These are phyloP conservation scores for Wickerhamiella shivajii DNA, from an alignment of 805 yeast species.

Conservation along the genomic window DNA sequence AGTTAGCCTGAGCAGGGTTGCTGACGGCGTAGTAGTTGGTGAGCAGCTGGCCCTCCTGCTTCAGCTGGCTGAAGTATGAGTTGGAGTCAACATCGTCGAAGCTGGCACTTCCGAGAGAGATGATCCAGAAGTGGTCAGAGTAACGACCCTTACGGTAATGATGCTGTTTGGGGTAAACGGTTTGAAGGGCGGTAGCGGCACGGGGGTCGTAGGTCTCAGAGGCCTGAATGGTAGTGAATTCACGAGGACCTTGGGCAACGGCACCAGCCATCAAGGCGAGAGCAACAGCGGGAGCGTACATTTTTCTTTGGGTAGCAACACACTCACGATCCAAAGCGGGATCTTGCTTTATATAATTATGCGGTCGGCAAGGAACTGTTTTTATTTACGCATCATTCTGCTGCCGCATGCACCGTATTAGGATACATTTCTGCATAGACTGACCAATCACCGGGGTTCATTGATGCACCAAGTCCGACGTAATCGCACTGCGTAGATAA, in stretches of 20 bases:
- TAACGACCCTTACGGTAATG: constrained; percentile 20
- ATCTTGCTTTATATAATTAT: constrained; percentile 7
- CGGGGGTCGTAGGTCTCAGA: constrained; percentile 20
- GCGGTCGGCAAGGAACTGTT: constrained; percentile 10
- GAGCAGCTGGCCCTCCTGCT: constrained; percentile 32
- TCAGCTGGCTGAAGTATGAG: constrained; percentile 30
- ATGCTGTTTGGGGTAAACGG: constrained; percentile 21
- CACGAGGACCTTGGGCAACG: constrained; percentile 17
- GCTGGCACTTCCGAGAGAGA: constrained; percentile 40
- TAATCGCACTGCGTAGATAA: too few relatives aligned
- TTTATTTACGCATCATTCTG: constrained; percentile 9
- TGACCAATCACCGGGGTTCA: constrained; percentile 6
- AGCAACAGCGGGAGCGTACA: constrained; percentile 11
- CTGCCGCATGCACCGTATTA: constrained; percentile 9
- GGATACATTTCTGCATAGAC: constrained; percentile 5
- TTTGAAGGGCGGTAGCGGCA: constrained; percentile 22
- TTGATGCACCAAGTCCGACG: too few relatives aligned
- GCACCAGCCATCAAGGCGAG: constrained; percentile 15
- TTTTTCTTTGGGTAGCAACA: constrained; percentile 2
- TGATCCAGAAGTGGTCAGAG: constrained; percentile 24
- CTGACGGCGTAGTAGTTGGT: constrained; percentile 39
- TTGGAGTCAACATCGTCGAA: constrained; percentile 36
- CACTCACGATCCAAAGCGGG: constrained; percentile 3
- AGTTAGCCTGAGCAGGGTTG: constrained; percentile 43
- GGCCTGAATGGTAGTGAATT: constrained; percentile 19